Percentiles rank a stretch among this genome's conserved stretches.
phyloP scores from a whole-genome alignment of 345 rosid genomes.

The Sonneratia caseolaris region DNA sequence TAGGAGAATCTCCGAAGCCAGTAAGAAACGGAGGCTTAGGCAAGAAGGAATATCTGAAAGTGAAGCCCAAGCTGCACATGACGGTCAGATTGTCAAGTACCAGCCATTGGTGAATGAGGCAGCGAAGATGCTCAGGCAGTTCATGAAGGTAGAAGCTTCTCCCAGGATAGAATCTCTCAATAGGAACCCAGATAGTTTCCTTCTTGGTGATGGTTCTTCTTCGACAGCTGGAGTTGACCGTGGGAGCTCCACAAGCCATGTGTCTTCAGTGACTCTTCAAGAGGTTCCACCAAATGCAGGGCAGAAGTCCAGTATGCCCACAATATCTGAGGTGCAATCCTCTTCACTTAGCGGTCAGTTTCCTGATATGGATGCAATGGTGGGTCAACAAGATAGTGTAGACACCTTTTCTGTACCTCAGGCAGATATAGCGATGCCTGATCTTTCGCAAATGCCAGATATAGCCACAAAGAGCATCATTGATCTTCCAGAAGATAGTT shows the following conservation, averaged over 20 bases:
- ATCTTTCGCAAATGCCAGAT: slow-evolving; percentile 36
- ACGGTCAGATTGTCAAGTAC: slow-evolving; percentile 90
- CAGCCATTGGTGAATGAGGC: slow-evolving; percentile 73
- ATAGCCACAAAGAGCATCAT: slow-evolving; percentile 33
- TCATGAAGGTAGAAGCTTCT: slow-evolving; percentile 48
- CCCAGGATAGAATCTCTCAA: slow-evolving; percentile 41
- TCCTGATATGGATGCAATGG: slow-evolving; percentile 20
- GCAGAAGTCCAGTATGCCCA: slow-evolving; percentile 18
- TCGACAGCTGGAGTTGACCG: slow-evolving; percentile 6
- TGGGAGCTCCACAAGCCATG: slow-evolving; percentile 32
- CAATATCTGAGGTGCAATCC: slow-evolving; percentile 37
- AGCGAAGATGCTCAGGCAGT: slow-evolving; percentile 57
- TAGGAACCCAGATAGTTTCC: slow-evolving; percentile 35
- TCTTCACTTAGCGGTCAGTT: slow-evolving; percentile 31
- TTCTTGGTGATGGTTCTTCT: slow-evolving; percentile 34
- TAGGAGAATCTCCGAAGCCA: slow-evolving; percentile 65
- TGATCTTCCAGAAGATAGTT: slow-evolving; percentile 29
- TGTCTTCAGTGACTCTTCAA: slow-evolving; percentile 66
- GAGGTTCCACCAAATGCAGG: slow-evolving; percentile 60
- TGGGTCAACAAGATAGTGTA: slow-evolving; percentile 21
- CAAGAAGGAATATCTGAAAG: slow-evolving; percentile 50
- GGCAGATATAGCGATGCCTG: slow-evolving; percentile 33
- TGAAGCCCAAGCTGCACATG: slow-evolving; percentile 38
- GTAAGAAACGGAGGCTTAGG: slow-evolving; percentile 79
- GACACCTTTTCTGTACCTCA: slow-evolving; percentile 25